Evolutionary conservation across 2,329 filamentous ascomycete genomes (phyloP), one percentile per base, ranked within the genome.

Genomic region (Blastomyces percursus): DNA sequence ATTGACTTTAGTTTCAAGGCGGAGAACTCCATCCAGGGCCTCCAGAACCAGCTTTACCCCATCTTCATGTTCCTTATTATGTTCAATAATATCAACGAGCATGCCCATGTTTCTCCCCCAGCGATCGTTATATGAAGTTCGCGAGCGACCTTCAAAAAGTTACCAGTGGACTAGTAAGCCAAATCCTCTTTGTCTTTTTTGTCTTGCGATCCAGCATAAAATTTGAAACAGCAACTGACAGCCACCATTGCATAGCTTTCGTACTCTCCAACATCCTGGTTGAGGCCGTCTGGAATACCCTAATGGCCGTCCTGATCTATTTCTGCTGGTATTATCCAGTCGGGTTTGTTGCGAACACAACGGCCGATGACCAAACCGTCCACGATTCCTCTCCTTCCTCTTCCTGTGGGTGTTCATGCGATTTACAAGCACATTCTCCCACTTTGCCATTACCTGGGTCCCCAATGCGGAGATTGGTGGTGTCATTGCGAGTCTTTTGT

Each of bases 11-110:
- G n/a, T 77, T 90, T 85, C 81, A 81, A 84, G 27, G 87, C 88
- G 0, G 81, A 84, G 54, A 89, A 90, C 77, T 86, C 84, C 32
- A 82, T 86, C 51, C 89, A 92, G 72, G 91, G 90, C 66, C 80
- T 95, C 4, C 89, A 92, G 75, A 94, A 95, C 77, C 90, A 94
- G 73, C 91, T 93, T 85, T 95, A 94, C 72, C 83, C 85, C 73
- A 87, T 96, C 67, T 95, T 95, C 82, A 89, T 93, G 81, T 77
- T 93, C 62, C 79, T 88, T 62, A 93, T 87, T 51, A 85, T 95
- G 71, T 95, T 95, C 71, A 87, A 88, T 64, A 76, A 78, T 67
- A 66, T 78, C 54, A 72, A 76, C 14, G 75, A 78, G 61, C 75
- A 82, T 84, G 74, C 83, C 83, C 2, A 74, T 81, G 40, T 85